Conservation (phyloP, 768 basidiomycete genomes). For the Mycena polygramma region DNA sequence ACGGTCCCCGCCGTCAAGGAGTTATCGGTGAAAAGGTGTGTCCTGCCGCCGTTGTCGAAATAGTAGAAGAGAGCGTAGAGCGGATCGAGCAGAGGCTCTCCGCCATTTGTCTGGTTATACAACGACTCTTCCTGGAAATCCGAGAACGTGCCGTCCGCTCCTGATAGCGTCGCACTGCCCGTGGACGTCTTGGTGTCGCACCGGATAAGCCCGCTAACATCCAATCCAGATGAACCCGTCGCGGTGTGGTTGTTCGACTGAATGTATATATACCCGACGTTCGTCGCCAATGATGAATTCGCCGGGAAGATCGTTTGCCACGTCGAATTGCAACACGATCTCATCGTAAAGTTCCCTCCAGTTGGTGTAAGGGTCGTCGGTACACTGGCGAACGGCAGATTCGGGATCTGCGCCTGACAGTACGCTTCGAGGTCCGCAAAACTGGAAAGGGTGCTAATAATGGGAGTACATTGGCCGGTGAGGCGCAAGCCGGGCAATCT, state of each 20-base stretch:
- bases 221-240: not conserved
- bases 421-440: conserved; percentile 18
- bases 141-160: conserved; percentile 28
- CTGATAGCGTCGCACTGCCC: conserved; percentile 32
- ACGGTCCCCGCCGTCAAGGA: not conserved
- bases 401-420: conserved; percentile 20
- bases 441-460: conserved; percentile 16
- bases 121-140: conserved; percentile 18
- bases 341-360: conserved; percentile 7
- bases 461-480: conserved; percentile 30
- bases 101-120: conserved; percentile 30
- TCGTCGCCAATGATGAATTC: not conserved
- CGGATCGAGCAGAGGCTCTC: conserved; percentile 38
- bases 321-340: conserved; percentile 8
- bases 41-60: not conserved
- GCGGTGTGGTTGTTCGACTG: conserved; percentile 14
- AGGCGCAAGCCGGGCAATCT: conserved; percentile 39
- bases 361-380: not conserved
- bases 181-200: conserved; percentile 29
- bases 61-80: conserved; percentile 32
- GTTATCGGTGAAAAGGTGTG: not conserved
- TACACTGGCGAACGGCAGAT: not conserved
- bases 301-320: not conserved
- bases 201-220: conserved; percentile 27
- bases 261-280: conserved; percentile 30